Conservation (phyloP, 495 filamentous ascomycete species). For the Penicillium silybi region DNA sequence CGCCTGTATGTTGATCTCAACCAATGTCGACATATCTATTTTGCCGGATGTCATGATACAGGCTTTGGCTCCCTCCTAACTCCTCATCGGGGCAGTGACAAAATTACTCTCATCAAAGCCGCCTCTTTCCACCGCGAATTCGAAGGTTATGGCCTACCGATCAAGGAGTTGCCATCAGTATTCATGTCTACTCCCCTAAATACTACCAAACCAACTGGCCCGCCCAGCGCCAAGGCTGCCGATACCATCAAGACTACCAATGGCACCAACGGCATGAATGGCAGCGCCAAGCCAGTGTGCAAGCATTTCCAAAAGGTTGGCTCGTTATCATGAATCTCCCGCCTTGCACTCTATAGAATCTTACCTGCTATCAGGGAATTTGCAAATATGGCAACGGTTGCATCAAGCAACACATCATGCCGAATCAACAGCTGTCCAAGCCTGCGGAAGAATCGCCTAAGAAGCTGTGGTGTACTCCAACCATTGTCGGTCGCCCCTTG, state of each 20-base stretch:
- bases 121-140: slow-evolving; percentile 37
- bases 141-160: slow-evolving; percentile 30
- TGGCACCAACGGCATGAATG: slow-evolving; percentile 4
- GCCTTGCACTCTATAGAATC: neutral
- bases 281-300: slow-evolving; percentile 27
- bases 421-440: slow-evolving; percentile 25
- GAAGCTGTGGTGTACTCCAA: slow-evolving; percentile 14
- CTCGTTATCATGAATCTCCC: neutral
- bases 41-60: slow-evolving; percentile 60
- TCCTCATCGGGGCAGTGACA: slow-evolving; percentile 43
- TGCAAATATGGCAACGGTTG: slow-evolving; percentile 37
- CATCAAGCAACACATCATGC: slow-evolving; percentile 35
- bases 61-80: slow-evolving; percentile 55
- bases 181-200: slow-evolving; percentile 37
- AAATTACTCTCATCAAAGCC: slow-evolving; percentile 52
- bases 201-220: slow-evolving; percentile 13
- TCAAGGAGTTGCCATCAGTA: slow-evolving; percentile 42
- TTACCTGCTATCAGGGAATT: slow-evolving; percentile 24
- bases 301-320: slow-evolving; percentile 39
- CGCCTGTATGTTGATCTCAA: slow-evolving; percentile 54
- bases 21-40: slow-evolving; percentile 65
- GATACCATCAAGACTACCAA: slow-evolving; percentile 7
- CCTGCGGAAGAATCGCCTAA: slow-evolving; percentile 16
- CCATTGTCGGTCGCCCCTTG: slow-evolving; percentile 19
- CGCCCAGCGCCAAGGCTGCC: slow-evolving; percentile 6